Evolutionary conservation across 345 rosid species (phyloP).

Genomic region (Boechera retrofracta): DNA sequence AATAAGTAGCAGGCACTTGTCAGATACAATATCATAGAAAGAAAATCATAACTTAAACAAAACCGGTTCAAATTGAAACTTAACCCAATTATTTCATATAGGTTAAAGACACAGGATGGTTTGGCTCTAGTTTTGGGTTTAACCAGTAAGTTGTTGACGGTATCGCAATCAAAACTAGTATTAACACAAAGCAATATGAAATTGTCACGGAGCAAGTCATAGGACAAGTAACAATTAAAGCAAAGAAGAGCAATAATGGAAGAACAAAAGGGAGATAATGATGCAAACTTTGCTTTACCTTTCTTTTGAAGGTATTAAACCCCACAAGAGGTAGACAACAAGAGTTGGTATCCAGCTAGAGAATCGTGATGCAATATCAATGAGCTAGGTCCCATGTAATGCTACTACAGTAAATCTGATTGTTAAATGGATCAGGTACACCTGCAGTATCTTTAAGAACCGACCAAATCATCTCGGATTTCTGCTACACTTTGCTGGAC

Average conservation of each 20-base stretch:
- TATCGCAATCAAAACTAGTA: not conserved
- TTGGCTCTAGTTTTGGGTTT: not conserved
- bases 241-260: conserved; percentile 45
- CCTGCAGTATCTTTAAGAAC: not conserved
- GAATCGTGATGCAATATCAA: conserved; percentile 43
- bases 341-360: conserved; percentile 61
- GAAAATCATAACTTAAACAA: not conserved
- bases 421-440: not conserved
- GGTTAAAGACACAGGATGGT: conserved; percentile 13
- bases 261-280: conserved; percentile 39
- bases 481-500: too few relatives aligned
- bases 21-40: not conserved
- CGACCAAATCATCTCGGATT: not conserved
- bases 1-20: not conserved
- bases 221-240: conserved; percentile 23
- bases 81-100: not conserved
- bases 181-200: conserved; percentile 7
- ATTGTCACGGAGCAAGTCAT: conserved; percentile 6
- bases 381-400: conserved; percentile 44
- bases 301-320: conserved; percentile 38
- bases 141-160: not conserved
- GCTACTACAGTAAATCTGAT: conserved; percentile 12
- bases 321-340: conserved; percentile 44
- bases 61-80: not conserved
- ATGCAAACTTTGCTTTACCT: conserved; percentile 31